Base-by-base conservation (phyloP, 1,139 yeast species). In the Hansenula lynferdii region DNA sequence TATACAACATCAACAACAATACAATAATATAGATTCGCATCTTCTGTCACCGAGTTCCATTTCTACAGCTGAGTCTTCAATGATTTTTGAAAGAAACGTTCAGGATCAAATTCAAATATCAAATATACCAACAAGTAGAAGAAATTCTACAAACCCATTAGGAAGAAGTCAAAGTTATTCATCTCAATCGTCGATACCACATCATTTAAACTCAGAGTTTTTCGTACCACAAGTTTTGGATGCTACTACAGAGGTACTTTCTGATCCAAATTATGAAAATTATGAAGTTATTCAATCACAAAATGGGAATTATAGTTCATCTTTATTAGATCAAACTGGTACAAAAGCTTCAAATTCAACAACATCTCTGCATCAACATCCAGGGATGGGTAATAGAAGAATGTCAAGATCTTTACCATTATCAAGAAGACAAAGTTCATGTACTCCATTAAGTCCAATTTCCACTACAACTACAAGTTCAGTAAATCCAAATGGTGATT, bases 151-250 rank as follows among this genome's bases (percentile, higher is more conserved):
- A 25, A 39, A 27, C 6, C 35, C 35, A 3, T 20, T 34, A 5
- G 39, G 31, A n/a, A 38, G 35, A 35, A 23, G 36, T 5, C 22
- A 17, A 10, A 43, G 47, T 31, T 38, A 35, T 17, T 37, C 43
- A 9, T 34, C 40, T 2, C 29, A 37, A 28, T 41, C 44, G 8
- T 37, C 40, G 5, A 41, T 65, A 19, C 70, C 72, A 19, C 47
- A 64, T 22, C 77, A 71, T 45, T 61, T 67, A 36, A 58, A 64
- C 14, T 58, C 61, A 23, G 78, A 82, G 50, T 82, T 80, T 50
- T 78, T 63, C 50, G 77, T 83, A 37, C 86, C 92, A 4, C 81
- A 89, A 8, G 85, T 83, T 6, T 64, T 84, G 51, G 90, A 82
- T 51, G 85, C 85, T 8, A 71, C 86, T 15, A 71, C 86, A 2